Percentiles rank a stretch among this genome's conserved stretches.
Conservation (phyloP, 148 eudicot genomes). For the Rhododendron molle region DNA sequence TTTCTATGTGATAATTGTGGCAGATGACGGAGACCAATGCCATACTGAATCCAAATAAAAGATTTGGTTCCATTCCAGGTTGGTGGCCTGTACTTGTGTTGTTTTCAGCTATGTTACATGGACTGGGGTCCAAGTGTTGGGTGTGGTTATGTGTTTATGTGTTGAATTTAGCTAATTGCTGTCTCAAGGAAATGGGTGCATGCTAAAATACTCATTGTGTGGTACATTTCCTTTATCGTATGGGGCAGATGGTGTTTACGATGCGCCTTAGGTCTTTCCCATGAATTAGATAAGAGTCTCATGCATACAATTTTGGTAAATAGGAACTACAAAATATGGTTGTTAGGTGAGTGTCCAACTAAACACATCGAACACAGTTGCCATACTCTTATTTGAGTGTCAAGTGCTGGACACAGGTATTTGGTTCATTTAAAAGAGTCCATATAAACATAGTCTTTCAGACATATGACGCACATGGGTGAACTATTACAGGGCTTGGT, state of each 20-base stretch:
- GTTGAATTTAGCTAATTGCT: background rate
- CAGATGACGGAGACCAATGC: conserved; percentile 54
- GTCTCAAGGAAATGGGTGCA: background rate
- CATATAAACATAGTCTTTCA: background rate
- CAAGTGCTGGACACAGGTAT: background rate
- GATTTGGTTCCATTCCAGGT: conserved; percentile 82
- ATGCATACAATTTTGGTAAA: background rate
- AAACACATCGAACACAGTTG: background rate
- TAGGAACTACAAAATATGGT: background rate
- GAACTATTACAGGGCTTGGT: background rate
- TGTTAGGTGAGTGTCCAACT: background rate
- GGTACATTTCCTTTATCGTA: background rate
- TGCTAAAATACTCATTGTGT: background rate
- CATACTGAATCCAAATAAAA: conserved; percentile 37
- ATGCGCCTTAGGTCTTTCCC: background rate
- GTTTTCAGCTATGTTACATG: background rate
- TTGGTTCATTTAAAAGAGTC: background rate
- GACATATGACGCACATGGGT: background rate
- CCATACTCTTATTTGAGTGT: background rate
- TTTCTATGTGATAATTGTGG: conserved; percentile 10
- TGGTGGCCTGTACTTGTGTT: background rate
- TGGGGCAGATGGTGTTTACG: background rate
- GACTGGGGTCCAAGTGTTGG: background rate
- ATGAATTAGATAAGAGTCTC: background rate
- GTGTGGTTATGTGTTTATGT: background rate